Percentiles rank a stretch among this genome's conserved stretches.
phyloP scores from a whole-genome alignment of 805 yeast genomes.

The Isabelozyma gotoi region DNA sequence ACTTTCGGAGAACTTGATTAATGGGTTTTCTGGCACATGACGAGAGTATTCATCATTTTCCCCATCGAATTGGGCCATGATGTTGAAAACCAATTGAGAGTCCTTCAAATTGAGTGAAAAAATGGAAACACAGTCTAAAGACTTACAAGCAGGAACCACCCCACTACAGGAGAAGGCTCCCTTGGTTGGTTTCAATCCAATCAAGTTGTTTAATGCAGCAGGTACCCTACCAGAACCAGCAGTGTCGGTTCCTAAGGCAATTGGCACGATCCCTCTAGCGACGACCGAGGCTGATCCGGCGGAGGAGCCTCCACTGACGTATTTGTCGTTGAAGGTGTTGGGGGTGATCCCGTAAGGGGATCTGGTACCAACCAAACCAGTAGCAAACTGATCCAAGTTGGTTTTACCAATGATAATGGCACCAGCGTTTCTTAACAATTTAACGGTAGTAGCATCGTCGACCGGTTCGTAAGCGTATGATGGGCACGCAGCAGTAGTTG shows the following conservation, averaged over 20 bases:
- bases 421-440: constrained; percentile 77
- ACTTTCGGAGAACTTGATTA: constrained; percentile 53
- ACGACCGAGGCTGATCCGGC: constrained; percentile 95
- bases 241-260: constrained; percentile 92
- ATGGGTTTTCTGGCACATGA: constrained; percentile 65
- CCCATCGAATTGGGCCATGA: constrained; percentile 71
- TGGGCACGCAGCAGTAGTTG: constrained; percentile 96
- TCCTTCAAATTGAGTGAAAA: constrained; percentile 77
- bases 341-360: constrained; percentile 93
- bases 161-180: constrained; percentile 87
- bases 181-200: constrained; percentile 90
- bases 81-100: constrained; percentile 73
- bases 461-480: constrained; percentile 68
- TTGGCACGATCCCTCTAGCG: constrained; percentile 84
- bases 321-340: constrained; percentile 69
- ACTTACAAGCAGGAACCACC: constrained; percentile 96
- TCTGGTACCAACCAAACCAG: constrained; percentile 93
- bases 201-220: constrained; percentile 86
- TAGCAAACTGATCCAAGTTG: constrained; percentile 94
- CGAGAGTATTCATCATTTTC: constrained; percentile 79
- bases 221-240: constrained; percentile 99
- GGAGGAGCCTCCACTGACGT: constrained; percentile 93
- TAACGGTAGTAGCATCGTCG: constrained; percentile 74
- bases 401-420: constrained; percentile 94
- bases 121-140: constrained; percentile 88